Evolutionary conservation across 768 basidiomycete species (phyloP).

Genomic region (Imleria badia): DNA sequence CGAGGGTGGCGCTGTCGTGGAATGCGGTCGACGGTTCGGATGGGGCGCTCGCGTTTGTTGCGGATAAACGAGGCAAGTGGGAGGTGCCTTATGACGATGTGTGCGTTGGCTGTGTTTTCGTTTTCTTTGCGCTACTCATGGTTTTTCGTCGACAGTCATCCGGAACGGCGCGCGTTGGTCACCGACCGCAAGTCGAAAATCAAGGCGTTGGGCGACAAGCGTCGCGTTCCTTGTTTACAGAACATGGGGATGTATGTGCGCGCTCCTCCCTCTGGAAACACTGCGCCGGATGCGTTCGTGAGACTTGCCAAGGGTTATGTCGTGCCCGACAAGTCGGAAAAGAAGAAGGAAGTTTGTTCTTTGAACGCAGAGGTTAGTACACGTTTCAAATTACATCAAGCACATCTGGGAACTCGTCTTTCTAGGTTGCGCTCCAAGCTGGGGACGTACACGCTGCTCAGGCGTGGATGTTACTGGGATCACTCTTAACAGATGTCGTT

Average conservation of each 20-base stretch:
- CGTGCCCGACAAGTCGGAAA: conserved; percentile 41
- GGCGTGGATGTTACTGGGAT: conserved; percentile 64
- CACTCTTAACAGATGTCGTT: conserved; percentile 51
- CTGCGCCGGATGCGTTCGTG: conserved; percentile 42
- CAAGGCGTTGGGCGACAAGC: conserved; percentile 62
- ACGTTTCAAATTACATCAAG: background rate
- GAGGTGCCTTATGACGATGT: conserved; percentile 82
- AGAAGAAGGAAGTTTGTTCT: conserved; percentile 45
- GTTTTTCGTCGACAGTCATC: conserved; percentile 33
- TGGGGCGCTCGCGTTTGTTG: conserved; percentile 66
- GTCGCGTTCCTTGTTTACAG: conserved; percentile 53
- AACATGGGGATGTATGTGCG: conserved; percentile 51
- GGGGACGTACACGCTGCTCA: conserved; percentile 59
- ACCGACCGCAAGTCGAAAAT: conserved; percentile 34
- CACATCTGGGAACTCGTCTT: background rate
- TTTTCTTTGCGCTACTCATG: background rate
- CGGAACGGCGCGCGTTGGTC: conserved; percentile 27
- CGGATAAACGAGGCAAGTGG: conserved; percentile 50
- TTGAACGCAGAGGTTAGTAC: conserved; percentile 56
- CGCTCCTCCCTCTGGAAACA: conserved; percentile 18
- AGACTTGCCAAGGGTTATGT: conserved; percentile 65
- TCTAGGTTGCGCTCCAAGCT: conserved; percentile 56
- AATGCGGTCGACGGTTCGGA: conserved; percentile 38
- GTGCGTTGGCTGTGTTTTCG: conserved; percentile 46
- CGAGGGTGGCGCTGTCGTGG: conserved; percentile 66